Conservation (phyloP, 129 eudicot genomes). For the Flaveria bidentis region DNA sequence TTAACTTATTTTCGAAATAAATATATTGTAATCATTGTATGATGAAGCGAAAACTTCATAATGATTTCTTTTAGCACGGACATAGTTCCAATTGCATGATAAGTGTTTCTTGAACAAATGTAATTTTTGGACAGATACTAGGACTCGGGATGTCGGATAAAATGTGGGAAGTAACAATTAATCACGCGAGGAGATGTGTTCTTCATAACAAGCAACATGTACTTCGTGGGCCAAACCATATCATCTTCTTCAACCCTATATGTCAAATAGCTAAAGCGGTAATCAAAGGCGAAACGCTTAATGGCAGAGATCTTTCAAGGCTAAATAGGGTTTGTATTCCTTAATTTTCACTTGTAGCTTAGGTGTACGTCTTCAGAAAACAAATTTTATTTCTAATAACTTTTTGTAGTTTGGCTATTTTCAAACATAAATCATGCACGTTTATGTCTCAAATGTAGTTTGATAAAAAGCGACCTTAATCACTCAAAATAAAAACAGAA, state of each 20-base stretch:
- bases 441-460: no score
- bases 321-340: conserved; percentile 34
- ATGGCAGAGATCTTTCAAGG: conserved; percentile 39
- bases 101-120: neutral
- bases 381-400: no score
- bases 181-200: conserved; percentile 59
- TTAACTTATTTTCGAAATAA: no score
- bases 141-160: conserved; percentile 78
- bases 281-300: conserved; percentile 42
- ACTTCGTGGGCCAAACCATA: conserved; percentile 39
- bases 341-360: neutral
- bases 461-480: no score
- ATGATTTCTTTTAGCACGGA: no score
- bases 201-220: conserved; percentile 40
- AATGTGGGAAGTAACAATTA: conserved; percentile 67
- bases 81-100: no score
- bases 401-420: no score
- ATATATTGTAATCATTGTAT: no score
- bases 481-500: no score
- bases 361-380: no score
- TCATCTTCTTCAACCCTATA: conserved; percentile 51
- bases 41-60: no score
- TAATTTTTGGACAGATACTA: conserved; percentile 38
- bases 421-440: no score
- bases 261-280: conserved; percentile 63